phyloP scores from a whole-genome alignment of 148 eudicot species.

The Polygonum maritimum region DNA sequence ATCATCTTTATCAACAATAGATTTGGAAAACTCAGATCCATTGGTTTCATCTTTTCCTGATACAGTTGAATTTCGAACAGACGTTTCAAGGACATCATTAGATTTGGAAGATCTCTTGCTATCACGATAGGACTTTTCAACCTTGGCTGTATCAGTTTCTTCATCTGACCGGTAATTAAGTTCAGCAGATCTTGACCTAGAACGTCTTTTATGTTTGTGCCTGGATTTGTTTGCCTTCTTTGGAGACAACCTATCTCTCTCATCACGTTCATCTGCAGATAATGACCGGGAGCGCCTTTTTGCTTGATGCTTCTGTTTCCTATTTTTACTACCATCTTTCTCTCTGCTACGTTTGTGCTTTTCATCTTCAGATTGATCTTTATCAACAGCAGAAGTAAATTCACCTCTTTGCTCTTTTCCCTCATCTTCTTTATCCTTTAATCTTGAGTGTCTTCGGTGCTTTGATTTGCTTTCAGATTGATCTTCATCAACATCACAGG shows the following conservation, averaged over 20 bases:
- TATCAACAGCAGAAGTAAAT: constrained; percentile 24
- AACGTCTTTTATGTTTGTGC: constrained; percentile 34
- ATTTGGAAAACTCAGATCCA: constrained; percentile 13
- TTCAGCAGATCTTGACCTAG: constrained; percentile 50
- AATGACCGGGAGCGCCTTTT: constrained; percentile 54
- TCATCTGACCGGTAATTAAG: constrained; percentile 19
- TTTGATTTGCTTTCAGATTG: constrained; percentile 23
- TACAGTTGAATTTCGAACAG: constrained; percentile 12
- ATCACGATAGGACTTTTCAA: constrained; percentile 20
- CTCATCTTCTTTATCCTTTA: constrained; percentile 19
- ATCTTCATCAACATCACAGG: constrained; percentile 27
- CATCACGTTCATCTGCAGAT: constrained; percentile 40
- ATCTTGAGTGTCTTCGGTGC: constrained; percentile 26
- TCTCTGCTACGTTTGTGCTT: constrained; percentile 27
- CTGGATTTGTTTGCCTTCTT: constrained; percentile 30
- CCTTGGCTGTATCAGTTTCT: constrained; percentile 19
- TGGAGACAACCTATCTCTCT: constrained; percentile 31
- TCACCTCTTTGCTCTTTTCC: constrained; percentile 21
- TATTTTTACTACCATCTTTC: constrained; percentile 29
- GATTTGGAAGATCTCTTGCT: constrained; percentile 24
- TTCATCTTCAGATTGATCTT: constrained; percentile 31
- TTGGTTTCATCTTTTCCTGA: constrained; percentile 23
- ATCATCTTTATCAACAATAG: constrained; percentile 20
- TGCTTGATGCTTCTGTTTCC: constrained; percentile 33
- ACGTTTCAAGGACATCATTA: constrained; percentile 23